Conservation (phyloP, 495 filamentous ascomycete species). For the Copromyces sp. region DNA sequence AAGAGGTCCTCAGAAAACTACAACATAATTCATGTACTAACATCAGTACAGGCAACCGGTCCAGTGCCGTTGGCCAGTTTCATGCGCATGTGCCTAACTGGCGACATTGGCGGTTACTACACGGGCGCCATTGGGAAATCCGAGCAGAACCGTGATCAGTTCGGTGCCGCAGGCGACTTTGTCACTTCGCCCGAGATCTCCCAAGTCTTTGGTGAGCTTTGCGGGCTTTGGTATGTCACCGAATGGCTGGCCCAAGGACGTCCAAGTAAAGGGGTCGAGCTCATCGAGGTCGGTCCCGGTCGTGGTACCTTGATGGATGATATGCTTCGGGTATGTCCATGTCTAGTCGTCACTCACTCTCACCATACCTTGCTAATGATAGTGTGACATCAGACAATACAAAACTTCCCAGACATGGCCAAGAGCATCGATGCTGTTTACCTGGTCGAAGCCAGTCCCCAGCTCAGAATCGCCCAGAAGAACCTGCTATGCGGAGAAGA, state of each 20-base stretch:
- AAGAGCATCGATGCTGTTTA: slow-evolving; percentile 75
- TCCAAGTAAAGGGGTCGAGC: slow-evolving; percentile 57
- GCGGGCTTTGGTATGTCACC: slow-evolving; percentile 87
- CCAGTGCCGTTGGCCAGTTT: slow-evolving; percentile 86
- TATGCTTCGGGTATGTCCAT: slow-evolving; percentile 75
- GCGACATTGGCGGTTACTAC: slow-evolving; percentile 88
- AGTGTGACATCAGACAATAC: slow-evolving; percentile 53
- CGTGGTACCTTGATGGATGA: slow-evolving; percentile 96
- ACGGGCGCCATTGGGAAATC: slow-evolving; percentile 48
- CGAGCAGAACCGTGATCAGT: slow-evolving; percentile 57
- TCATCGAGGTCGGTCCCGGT: slow-evolving; percentile 90
- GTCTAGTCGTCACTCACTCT: no score
- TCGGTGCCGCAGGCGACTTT: slow-evolving; percentile 86
- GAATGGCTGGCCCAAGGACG: slow-evolving; percentile 92
- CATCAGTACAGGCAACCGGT: slow-evolving; percentile 53
- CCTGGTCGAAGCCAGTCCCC: slow-evolving; percentile 77
- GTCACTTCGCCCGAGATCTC: slow-evolving; percentile 96
- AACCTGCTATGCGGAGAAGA: slow-evolving; percentile 72
- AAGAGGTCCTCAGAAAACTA: not conserved
- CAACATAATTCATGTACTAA: not conserved
- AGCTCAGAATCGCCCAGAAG: slow-evolving; percentile 66
- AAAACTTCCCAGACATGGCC: slow-evolving; percentile 67
- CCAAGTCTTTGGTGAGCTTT: slow-evolving; percentile 88
- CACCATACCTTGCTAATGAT: no score
- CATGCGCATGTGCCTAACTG: slow-evolving; percentile 97